phyloP scores from a whole-genome alignment of 2,329 filamentous ascomycete genomes.

The Paraphoma chrysanthemicola region DNA sequence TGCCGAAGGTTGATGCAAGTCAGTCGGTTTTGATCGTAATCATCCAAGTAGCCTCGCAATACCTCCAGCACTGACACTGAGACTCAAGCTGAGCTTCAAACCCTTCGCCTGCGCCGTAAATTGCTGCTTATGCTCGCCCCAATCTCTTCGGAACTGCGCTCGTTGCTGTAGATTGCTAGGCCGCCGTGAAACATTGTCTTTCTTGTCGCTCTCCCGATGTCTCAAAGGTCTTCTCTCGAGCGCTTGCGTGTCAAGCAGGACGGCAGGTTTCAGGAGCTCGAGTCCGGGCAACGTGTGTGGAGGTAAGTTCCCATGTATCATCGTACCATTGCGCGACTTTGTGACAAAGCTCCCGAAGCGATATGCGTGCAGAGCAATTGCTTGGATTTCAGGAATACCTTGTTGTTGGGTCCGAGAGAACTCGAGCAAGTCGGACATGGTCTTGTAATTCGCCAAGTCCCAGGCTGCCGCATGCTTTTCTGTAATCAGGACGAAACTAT shows the following conservation, averaged over 20 bases:
- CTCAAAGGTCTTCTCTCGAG: constrained; percentile 5
- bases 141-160: constrained; percentile 33
- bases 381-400: constrained; percentile 27
- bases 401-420: constrained; percentile 18
- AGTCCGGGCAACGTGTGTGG: constrained; percentile 26
- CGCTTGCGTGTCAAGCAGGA: constrained; percentile 25
- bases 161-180: constrained; percentile 27
- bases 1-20: no score
- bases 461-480: constrained; percentile 38
- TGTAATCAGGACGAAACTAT: constrained; percentile 40
- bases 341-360: constrained; percentile 40
- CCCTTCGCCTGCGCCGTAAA: constrained; percentile 33
- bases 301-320: constrained; percentile 37
- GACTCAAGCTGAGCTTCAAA: constrained; percentile 37
- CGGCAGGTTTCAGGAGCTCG: constrained; percentile 23
- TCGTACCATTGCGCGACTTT: constrained; percentile 27
- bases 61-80: constrained; percentile 35
- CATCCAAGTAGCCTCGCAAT: constrained; percentile 30
- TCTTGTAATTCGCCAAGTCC: constrained; percentile 33
- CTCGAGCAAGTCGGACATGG: constrained; percentile 25
- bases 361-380: constrained; percentile 37
- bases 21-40: no score
- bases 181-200: constrained; percentile 8
- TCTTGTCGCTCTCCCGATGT: constrained; percentile 8
- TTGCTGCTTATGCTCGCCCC: constrained; percentile 32